Percentiles rank a stretch among this genome's conserved stretches.
phyloP scores from a whole-genome alignment of 2,329 filamentous ascomycete species.

The Lachnellula hyalina region DNA sequence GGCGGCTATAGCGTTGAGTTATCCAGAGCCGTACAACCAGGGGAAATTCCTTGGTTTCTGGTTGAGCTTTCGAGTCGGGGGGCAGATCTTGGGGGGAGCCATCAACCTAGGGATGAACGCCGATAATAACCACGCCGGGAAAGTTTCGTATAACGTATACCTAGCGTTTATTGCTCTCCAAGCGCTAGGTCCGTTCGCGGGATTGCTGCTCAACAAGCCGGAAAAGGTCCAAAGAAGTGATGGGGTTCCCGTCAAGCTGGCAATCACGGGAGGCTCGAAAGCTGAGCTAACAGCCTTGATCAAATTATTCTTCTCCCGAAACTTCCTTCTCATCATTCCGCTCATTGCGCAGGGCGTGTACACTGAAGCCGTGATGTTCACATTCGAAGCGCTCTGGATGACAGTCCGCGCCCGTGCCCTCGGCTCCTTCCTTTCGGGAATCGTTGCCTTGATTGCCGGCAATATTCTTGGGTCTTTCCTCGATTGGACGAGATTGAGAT shows the following conservation, averaged over 20 bases:
- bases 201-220: constrained; percentile 56
- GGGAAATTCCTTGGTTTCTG: constrained; percentile 63
- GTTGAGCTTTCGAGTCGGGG: constrained; percentile 53
- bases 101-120: constrained; percentile 66
- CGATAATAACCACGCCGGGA: constrained; percentile 50
- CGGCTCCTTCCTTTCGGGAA: constrained; percentile 64
- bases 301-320: constrained; percentile 53
- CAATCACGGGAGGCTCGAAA: constrained; percentile 50
- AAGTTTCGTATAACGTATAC: constrained; percentile 65
- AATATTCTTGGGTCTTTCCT: constrained; percentile 53
- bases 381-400: constrained; percentile 64
- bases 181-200: constrained; percentile 58
- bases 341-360: constrained; percentile 69
- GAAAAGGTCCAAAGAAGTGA: constrained; percentile 59
- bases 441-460: constrained; percentile 59
- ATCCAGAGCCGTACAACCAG: constrained; percentile 64
- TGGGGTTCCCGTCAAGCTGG: constrained; percentile 54
- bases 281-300: constrained; percentile 55
- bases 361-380: constrained; percentile 67
- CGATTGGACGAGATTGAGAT: constrained; percentile 17
- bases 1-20: constrained; percentile 66
- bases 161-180: constrained; percentile 68
- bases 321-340: constrained; percentile 59
- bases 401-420: constrained; percentile 63
- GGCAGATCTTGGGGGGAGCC: constrained; percentile 66